Evolutionary conservation across 2,329 filamentous ascomycete species (phyloP).

Genomic region (Fusarium circinatum): DNA sequence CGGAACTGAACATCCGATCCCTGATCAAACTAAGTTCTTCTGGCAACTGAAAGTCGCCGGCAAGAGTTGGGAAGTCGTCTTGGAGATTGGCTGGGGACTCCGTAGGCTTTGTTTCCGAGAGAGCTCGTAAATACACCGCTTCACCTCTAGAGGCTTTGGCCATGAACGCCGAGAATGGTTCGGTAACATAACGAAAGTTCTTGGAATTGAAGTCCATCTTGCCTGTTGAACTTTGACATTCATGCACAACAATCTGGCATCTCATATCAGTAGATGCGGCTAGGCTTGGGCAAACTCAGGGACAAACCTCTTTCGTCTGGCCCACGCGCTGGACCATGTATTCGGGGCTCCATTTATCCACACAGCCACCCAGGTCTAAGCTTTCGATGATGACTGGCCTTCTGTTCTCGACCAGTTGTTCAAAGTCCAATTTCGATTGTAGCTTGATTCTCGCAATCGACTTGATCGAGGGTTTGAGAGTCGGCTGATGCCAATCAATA

Average conservation of each 20-base stretch:
- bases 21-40: slow-evolving; percentile 65
- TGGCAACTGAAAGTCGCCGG: slow-evolving; percentile 77
- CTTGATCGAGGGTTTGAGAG: slow-evolving; percentile 34
- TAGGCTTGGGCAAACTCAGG: background rate
- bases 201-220: slow-evolving; percentile 85
- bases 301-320: slow-evolving; percentile 65
- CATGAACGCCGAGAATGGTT: slow-evolving; percentile 74
- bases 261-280: slow-evolving; percentile 6
- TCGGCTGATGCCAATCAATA: background rate
- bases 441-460: slow-evolving; percentile 64
- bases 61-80: slow-evolving; percentile 76
- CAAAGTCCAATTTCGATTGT: slow-evolving; percentile 66
- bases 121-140: slow-evolving; percentile 79
- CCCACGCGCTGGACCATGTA: slow-evolving; percentile 75
- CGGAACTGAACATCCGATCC: slow-evolving; percentile 78
- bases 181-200: slow-evolving; percentile 81
- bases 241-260: slow-evolving; percentile 76
- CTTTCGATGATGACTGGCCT: slow-evolving; percentile 70
- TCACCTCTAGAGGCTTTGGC: slow-evolving; percentile 66
- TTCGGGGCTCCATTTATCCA: slow-evolving; percentile 71
- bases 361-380: slow-evolving; percentile 74
- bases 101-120: slow-evolving; percentile 75
- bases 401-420: slow-evolving; percentile 64
- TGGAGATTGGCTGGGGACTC: slow-evolving; percentile 75
- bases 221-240: slow-evolving; percentile 62